Base-by-base conservation (phyloP, 805 yeast species). In the Wickerhamiella bombiphila region DNA sequence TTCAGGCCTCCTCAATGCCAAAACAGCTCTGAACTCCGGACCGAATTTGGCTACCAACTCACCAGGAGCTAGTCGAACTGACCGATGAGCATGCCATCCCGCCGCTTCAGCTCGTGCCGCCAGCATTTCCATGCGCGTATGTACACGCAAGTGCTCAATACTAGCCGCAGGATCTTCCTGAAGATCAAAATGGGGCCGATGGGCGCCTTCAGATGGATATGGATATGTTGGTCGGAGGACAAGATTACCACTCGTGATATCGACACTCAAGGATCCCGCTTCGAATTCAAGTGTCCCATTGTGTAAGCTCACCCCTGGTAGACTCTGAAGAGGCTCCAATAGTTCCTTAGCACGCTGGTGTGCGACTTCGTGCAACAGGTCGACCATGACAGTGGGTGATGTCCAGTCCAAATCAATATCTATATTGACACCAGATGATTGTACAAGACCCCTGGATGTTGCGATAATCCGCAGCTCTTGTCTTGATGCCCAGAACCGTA, bases 21-120 rank as follows among this genome's bases (percentile, higher is more conserved):
- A 47, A 9, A 54, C 42, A 6, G 44, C 22, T 14, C 33, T 20
- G 11, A n/a, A 5, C 8, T 16, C 18, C 7, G 47, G 46, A 16
- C 51, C 51, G 16, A 61, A 39, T 33, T 54, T 56, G 26, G 48
- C 48, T 16, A 65, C 51, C 11, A 24, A 13, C 50, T 76, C 85
- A 17, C 60, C 62, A 2, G 64, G 62, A 2, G 64, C 58, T 21
- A 80, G 49, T 22, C 58, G 63, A 34, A 79, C 64, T 29, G 70
- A 65, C 29, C 69, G 71, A 45, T 70, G 70, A n/a, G 64, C 60
- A 4, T 71, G 65, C 91, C 91, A 80, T 21, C 76, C 80, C 0
- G 76, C 69, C 0, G 81, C 76, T 26, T 64, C 61, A 38, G 81
- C 66, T 42, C 75, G 64, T 13, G 37, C 38, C 6, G 71, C 66